Base-by-base conservation (phyloP, 768 basidiomycete species). In the Pleurotus platypus region DNA sequence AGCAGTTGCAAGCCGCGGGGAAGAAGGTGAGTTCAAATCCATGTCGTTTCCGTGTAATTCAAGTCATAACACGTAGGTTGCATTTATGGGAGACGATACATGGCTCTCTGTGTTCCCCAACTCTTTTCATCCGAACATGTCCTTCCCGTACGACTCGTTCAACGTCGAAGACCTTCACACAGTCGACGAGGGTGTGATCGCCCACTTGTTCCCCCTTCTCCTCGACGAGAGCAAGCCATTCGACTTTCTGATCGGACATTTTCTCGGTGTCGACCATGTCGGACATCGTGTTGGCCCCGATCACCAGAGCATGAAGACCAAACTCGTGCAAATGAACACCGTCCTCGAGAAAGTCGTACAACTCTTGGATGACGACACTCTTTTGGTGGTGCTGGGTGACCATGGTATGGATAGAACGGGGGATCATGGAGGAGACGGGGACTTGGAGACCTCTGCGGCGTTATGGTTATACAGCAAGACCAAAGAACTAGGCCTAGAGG, bases 161-260 rank as follows among this genome's bases (percentile, higher is more conserved):
- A 94, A 98, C 69, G 97, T 99, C 58, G 97, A 98, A 69, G 97
- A 98, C 68, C 78, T 99, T 2, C 94, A 99, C 65, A 89, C 92
- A 0, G 97, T 98, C 47, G 97, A 99, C 64, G 78, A 89, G 51
- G 96, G 96, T 6, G 94, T 98, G 56, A 87, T 90, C 38, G 64
- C 74, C 9, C 87, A 98, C 64, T 75, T 98, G 4, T 86, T 95
- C 62, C 92, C 93, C 0, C 79, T 94, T 18, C 78, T 98, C 4
- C 73, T 78, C 51, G 71, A 80, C 39, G 57, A 65, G 15, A 69
- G 74, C 0, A 72, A 74, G 15, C 73, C 83, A 1, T 98, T 96
- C 82, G 92, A 94, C 70, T 82, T 98, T 57, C 75, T 95, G 20
- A 81, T 99, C 24, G 96, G 91, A 4, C 97, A 98, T 64, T 90